Evolutionary conservation across 352 stramenopile species (phyloP).

Genomic region (Phytophthora megakarya): DNA sequence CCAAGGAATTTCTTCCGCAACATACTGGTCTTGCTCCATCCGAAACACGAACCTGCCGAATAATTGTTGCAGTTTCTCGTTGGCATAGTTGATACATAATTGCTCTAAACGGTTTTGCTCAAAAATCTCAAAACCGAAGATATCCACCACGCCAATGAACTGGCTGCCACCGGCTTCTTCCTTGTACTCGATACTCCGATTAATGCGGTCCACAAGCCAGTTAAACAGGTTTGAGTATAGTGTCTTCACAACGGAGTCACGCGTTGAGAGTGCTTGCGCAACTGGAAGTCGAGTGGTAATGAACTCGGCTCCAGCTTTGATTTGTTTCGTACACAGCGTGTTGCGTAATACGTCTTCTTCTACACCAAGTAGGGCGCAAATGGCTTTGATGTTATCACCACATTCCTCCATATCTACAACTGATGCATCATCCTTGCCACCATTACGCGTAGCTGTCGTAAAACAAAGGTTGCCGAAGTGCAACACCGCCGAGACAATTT

Average conservation of each 20-base stretch:
- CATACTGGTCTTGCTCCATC: slow-evolving; percentile 87
- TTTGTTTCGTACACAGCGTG: slow-evolving; percentile 80
- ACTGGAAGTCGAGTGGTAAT: slow-evolving; percentile 74
- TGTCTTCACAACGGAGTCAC: slow-evolving; percentile 88
- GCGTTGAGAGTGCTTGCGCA: slow-evolving; percentile 71
- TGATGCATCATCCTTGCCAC: slow-evolving; percentile 63
- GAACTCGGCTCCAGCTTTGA: slow-evolving; percentile 76
- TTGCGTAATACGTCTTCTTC: slow-evolving; percentile 57
- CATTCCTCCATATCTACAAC: slow-evolving; percentile 60
- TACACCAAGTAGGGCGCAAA: slow-evolving; percentile 81
- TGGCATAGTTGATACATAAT: slow-evolving; percentile 90
- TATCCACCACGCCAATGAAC: slow-evolving; percentile 92
- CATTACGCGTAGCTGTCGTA: slow-evolving; percentile 51
- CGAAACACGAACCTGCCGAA: slow-evolving; percentile 85
- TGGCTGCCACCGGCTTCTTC: slow-evolving; percentile 58
- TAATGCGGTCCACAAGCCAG: slow-evolving; percentile 95
- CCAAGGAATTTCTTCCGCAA: slow-evolving; percentile 88
- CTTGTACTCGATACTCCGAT: slow-evolving; percentile 89
- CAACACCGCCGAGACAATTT: slow-evolving; percentile 83
- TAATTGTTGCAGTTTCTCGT: slow-evolving; percentile 88
- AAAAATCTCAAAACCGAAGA: slow-evolving; percentile 93
- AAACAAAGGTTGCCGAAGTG: slow-evolving; percentile 90
- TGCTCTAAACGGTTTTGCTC: slow-evolving; percentile 92
- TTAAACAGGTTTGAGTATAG: slow-evolving; percentile 92
- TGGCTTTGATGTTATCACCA: slow-evolving; percentile 67